Evolutionary conservation across 2,329 filamentous ascomycete genomes (phyloP).

Genomic region (Daldinia sp.): DNA sequence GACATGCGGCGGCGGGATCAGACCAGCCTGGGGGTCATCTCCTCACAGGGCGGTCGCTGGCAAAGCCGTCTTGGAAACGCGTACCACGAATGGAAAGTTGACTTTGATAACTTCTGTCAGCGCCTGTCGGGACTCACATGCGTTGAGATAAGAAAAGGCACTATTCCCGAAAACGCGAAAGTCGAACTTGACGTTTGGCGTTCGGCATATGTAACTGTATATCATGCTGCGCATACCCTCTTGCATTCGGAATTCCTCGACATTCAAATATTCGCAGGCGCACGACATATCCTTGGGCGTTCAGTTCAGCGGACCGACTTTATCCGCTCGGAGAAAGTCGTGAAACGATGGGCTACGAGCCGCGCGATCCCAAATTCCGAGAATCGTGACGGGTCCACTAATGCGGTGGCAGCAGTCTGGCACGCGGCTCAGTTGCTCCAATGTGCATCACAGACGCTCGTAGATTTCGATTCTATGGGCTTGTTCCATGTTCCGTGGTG

Average conservation of each 20-base stretch:
- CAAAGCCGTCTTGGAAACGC: conserved; percentile 59
- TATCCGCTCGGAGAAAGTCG: conserved; percentile 56
- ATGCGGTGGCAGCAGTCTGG: conserved; percentile 56
- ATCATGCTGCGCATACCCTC: conserved; percentile 65
- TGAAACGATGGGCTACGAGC: conserved; percentile 58
- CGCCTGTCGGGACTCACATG: conserved; percentile 43
- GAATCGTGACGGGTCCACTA: neutral
- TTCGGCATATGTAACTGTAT: conserved; percentile 62
- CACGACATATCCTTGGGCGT: conserved; percentile 65
- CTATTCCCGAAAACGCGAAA: conserved; percentile 37
- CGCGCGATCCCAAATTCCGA: neutral
- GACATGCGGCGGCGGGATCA: conserved; percentile 70
- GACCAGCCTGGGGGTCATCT: conserved; percentile 60
- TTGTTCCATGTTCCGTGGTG: conserved; percentile 70
- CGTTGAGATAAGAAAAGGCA: conserved; percentile 12
- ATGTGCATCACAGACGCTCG: conserved; percentile 57
- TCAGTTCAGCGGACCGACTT: conserved; percentile 61
- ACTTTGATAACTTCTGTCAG: conserved; percentile 62
- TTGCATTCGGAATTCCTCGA: conserved; percentile 67
- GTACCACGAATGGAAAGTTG: conserved; percentile 65
- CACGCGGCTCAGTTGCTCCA: conserved; percentile 63
- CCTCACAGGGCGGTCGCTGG: conserved; percentile 51
- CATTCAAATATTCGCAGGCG: conserved; percentile 68
- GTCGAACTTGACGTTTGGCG: conserved; percentile 51
- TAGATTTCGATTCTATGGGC: conserved; percentile 60